Evolutionary conservation across 2,329 filamentous ascomycete species (phyloP), one percentile per base, ranked within the genome.

Genomic region (Paracorniculantispora psalliotae): DNA sequence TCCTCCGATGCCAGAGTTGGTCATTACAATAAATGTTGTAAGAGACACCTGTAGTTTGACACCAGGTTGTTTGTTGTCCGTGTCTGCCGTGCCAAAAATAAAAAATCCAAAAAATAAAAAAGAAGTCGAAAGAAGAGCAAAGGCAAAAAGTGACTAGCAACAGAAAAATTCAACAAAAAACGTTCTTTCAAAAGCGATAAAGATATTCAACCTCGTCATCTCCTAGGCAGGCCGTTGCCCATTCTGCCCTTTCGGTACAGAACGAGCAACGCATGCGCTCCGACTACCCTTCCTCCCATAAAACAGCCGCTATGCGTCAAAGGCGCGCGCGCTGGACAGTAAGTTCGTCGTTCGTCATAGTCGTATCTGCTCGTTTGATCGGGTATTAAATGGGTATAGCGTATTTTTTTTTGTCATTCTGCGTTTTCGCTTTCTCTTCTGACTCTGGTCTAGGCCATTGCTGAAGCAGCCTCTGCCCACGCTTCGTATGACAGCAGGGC

Each of bases 341-440:
- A 59, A 44, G n/a, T 48, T 50, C 66, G 65, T 68, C 63, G 64
- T 71, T 37, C 67, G 68, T 69, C 68, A 66, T 63, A 63, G 67
- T 72, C 71, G 62, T 71, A 65, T 67, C 68, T 66, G 67, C 64
- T 66, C 67, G 69, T 66, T 67, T 68, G 70, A 71, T 69, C 69
- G 69, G 68, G 67, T 68, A 74, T 74, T 74, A 75, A 70, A 68
- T 68, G 70, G 71, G 72, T 74, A 75, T 75, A 73, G 67, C 37
- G 37, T 39, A 59, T 43, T 59, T 54, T 59, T 59, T 59, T 59
- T 48, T 46, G 51, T 50, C 46, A 58, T 48, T 44, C 44, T 55
- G 50, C 44, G 43, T 59, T 59, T 54, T 55, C 44, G 41, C 43
- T 28, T 54, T 54, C 49, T 43, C 51, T 49, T 54, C 44, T 49